A percentile compares a stretch with the other conserved stretches of the same genome.
Conservation (phyloP, 306 rosid genomes). For the Citrullus amarus region DNA sequence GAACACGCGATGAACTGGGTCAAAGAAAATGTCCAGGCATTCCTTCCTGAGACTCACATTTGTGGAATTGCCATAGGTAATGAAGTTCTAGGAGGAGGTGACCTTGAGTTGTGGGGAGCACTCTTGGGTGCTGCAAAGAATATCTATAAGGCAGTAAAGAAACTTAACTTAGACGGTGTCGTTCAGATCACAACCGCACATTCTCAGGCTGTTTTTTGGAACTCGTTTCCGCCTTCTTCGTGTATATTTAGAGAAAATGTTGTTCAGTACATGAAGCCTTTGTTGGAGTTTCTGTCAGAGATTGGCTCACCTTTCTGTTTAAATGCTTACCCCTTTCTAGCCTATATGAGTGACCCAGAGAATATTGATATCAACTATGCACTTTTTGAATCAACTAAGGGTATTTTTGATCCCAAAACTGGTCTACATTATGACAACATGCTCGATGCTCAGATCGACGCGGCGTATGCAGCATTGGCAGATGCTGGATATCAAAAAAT, state of each 20-base stretch:
- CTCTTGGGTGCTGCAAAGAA: constrained; percentile 76
- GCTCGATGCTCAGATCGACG: constrained; percentile 99
- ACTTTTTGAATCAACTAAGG: constrained; percentile 61
- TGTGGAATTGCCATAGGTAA: constrained; percentile 84
- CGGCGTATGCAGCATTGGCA: constrained; percentile 80
- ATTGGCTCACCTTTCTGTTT: constrained; percentile 93
- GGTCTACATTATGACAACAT: constrained; percentile 79
- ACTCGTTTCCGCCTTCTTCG: constrained; percentile 89
- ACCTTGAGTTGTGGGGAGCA: constrained; percentile 34
- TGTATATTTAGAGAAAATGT: constrained; percentile 51
- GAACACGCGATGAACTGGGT: constrained; percentile 90
- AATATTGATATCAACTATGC: constrained; percentile 82
- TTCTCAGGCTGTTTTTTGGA: constrained; percentile 61
- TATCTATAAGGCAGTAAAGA: constrained; percentile 53
- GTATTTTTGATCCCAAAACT: constrained; percentile 55
- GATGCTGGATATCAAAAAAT: constrained; percentile 62
- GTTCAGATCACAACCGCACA: constrained; percentile 70
- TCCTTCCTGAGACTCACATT: constrained; percentile 61
- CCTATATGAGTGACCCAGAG: constrained; percentile 47
- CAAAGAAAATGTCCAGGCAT: constrained; percentile 68
- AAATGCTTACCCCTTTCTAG: constrained; percentile 82
- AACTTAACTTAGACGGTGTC: constrained; percentile 33
- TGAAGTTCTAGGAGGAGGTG: constrained; percentile 68
- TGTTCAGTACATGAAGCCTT: constrained; percentile 75
- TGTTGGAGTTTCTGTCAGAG: constrained; percentile 65